Base-by-base conservation (phyloP, 169 alveolate genomes). In the Plasmodium coatneyi region DNA sequence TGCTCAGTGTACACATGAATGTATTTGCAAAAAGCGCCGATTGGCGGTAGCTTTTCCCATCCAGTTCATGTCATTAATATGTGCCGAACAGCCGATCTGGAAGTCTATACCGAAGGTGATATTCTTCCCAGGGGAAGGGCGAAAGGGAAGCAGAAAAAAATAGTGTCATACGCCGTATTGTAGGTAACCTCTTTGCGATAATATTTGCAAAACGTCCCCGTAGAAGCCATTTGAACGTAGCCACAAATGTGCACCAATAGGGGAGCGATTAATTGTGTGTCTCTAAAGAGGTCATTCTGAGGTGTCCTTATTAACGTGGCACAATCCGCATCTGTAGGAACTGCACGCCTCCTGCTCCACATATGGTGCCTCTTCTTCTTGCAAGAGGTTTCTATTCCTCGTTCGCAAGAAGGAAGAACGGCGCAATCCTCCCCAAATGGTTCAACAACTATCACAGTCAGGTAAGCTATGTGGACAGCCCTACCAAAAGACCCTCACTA, bases 401-500 rank as follows among this genome's bases (percentile, higher is more conserved):
- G 28, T 72, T 70, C 60, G 39, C 78, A 25, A 32, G 10, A 30
- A 89, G 71, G 46, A 89, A 36, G 49, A 34, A 36, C 22, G 22
- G 60, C 28, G 5, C 43, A 1, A 19, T 86, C 14, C 54, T 9
- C 5, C 52, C 34, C 32, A 82, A 34, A 30, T 54, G 41, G 32
- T 39, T 12, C 41, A 74, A 41, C 22, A 46, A 76, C 16, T 54
- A 86, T 86, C 74, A 74, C 10, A 49, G 16, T 16, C 22, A 46
- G 22, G 28, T 25, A 14, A 66, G 66, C 71, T 82, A 71, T 83
- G 74, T 28, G 32, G 93, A 71, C 49, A 78, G 36, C 25, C 96
- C 96, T 25, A 14, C 28, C 3, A 90, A 94, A 39, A 83, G 96
- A 60, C 95, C 93, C 32, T 79, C 71, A 32, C 80, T 93, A 79